phyloP scores from a whole-genome alignment of 2,329 filamentous ascomycete genomes.

The Dothistroma pini region DNA sequence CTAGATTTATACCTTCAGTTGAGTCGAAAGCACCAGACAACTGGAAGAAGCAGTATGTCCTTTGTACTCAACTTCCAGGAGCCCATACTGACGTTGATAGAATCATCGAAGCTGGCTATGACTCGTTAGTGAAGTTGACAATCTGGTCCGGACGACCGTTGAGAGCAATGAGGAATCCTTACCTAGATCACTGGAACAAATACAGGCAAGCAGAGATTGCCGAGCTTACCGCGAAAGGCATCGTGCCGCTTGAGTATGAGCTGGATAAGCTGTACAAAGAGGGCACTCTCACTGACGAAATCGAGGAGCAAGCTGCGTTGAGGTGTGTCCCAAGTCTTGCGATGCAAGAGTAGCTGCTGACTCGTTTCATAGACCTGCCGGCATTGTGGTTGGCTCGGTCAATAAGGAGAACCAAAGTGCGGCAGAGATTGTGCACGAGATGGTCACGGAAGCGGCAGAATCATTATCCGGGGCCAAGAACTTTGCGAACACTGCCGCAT shows the following conservation, averaged over 20 bases:
- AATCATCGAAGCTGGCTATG: conserved; percentile 81
- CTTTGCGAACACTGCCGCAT: not conserved
- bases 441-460: conserved; percentile 10
- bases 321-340: conserved; percentile 41
- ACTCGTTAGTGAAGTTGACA: conserved; percentile 91
- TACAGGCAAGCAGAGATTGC: conserved; percentile 87
- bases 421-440: conserved; percentile 18
- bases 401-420: conserved; percentile 21
- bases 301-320: conserved; percentile 35
- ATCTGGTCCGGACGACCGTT: conserved; percentile 96
- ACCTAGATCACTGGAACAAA: conserved; percentile 92
- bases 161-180: conserved; percentile 85
- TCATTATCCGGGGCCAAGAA: not conserved
- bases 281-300: conserved; percentile 29
- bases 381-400: conserved; percentile 20
- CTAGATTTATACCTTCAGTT: conserved; percentile 84
- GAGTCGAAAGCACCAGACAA: conserved; percentile 19
- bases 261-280: conserved; percentile 65
- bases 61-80: too few relatives aligned
- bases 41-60: conserved; percentile 14
- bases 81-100: conserved; percentile 48
- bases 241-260: conserved; percentile 89
- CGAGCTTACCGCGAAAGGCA: conserved; percentile 78
- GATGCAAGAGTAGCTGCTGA: not conserved
- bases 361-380: conserved; percentile 9